Conservation (phyloP, 441 rosid species). For the Populus tomentosa region DNA sequence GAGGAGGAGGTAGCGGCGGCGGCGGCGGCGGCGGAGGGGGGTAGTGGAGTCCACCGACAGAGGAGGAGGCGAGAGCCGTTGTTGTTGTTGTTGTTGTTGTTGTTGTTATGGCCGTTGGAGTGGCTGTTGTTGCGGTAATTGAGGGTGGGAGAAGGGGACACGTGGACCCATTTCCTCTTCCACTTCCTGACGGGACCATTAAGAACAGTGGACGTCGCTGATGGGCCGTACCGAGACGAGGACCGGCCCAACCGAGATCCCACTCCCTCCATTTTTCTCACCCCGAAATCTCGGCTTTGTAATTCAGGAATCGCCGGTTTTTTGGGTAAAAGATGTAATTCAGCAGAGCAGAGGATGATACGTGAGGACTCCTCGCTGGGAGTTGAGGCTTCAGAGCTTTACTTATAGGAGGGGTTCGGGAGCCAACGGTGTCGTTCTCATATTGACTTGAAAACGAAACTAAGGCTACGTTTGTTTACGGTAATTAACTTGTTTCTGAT, state of each 20-base stretch:
- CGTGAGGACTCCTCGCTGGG: too few relatives aligned
- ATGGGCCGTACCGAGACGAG: slow-evolving; percentile 86
- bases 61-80: slow-evolving; percentile 65
- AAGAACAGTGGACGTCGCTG: slow-evolving; percentile 62
- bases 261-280: slow-evolving; percentile 73
- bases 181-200: slow-evolving; percentile 94
- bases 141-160: slow-evolving; percentile 48
- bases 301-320: background rate
- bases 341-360: too few relatives aligned
- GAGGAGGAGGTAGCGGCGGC: slow-evolving; percentile 28
- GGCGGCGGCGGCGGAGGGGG: slow-evolving; percentile 28
- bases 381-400: too few relatives aligned
- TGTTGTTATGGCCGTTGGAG: slow-evolving; percentile 17
- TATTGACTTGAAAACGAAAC: too few relatives aligned
- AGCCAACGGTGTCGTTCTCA: too few relatives aligned
- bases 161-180: slow-evolving; percentile 98
- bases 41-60: slow-evolving; percentile 79
- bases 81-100: slow-evolving; percentile 15
- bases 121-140: slow-evolving; percentile 29
- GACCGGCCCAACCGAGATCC: slow-evolving; percentile 92
- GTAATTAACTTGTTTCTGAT: too few relatives aligned
- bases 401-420: too few relatives aligned
- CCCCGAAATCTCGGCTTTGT: slow-evolving; percentile 9
- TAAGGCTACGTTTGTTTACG: too few relatives aligned
- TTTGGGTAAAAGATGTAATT: too few relatives aligned